These are phyloP conservation scores for Citropsis articulata DNA, from an alignment of 345 rosid species.

Conservation along the genomic window DNA sequence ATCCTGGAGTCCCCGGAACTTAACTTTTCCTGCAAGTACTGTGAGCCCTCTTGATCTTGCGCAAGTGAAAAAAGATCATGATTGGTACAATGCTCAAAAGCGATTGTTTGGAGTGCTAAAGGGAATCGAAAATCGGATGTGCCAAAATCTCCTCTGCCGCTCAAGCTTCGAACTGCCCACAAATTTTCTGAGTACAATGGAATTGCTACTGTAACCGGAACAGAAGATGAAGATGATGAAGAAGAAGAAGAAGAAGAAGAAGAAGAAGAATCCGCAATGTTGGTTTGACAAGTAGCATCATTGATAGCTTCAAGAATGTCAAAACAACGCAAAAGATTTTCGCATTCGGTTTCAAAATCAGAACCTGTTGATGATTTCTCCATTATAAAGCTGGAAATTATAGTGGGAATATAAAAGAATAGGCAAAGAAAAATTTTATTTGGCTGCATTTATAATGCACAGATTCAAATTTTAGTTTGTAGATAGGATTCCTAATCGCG, in stretches of 20 bases:
- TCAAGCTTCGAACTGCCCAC: neutral
- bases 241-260: neutral
- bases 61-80: neutral
- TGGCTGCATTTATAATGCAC: neutral
- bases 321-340: neutral
- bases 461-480: neutral
- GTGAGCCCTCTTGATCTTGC: conserved; percentile 10
- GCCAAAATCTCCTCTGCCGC: neutral
- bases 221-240: neutral
- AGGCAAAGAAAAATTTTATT: neutral
- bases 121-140: neutral
- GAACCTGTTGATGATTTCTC: neutral
- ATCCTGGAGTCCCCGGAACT: neutral
- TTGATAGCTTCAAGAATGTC: neutral
- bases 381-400: neutral
- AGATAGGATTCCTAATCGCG: neutral
- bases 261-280: too few species aligned
- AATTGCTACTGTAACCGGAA: neutral
- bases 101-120: neutral
- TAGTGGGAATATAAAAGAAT: neutral
- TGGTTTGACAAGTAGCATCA: neutral
- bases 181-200: neutral
- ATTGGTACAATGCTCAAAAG: neutral
- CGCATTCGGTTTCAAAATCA: neutral
- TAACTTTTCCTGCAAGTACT: conserved; percentile 3